Evolutionary conservation across 2,329 filamentous ascomycete genomes (phyloP).

Genomic region (Hymenoscyphus albidus): DNA sequence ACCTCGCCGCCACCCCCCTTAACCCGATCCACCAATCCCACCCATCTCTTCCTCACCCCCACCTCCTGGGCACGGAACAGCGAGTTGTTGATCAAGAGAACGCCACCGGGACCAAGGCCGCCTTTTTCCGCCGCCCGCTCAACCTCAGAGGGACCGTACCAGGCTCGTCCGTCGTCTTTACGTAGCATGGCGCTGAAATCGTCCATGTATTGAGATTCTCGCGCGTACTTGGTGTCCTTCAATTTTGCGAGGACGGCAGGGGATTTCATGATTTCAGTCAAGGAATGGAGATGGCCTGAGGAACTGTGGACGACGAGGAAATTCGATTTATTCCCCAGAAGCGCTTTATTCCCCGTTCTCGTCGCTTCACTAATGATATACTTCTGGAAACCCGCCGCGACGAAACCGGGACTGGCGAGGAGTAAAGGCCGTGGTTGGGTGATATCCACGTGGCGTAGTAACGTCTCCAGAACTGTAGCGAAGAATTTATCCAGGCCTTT

Average conservation of each 20-base stretch:
- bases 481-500: constrained; percentile 76
- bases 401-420: constrained; percentile 85
- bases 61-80: constrained; percentile 84
- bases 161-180: constrained; percentile 80
- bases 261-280: constrained; percentile 82
- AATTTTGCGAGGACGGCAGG: constrained; percentile 73
- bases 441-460: constrained; percentile 77
- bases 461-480: constrained; percentile 68
- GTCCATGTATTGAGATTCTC: constrained; percentile 81
- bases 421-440: constrained; percentile 66
- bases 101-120: constrained; percentile 80
- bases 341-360: constrained; percentile 61
- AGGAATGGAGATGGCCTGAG: constrained; percentile 79
- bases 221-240: constrained; percentile 81
- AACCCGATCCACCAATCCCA: constrained; percentile 83
- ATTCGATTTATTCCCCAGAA: constrained; percentile 60
- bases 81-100: constrained; percentile 80
- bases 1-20: constrained; percentile 82
- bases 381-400: constrained; percentile 73
- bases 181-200: constrained; percentile 74
- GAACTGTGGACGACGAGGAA: constrained; percentile 75
- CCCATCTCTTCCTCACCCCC: constrained; percentile 72
- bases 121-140: constrained; percentile 80
- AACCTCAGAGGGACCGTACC: constrained; percentile 83
- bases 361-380: constrained; percentile 64